Base-by-base conservation (phyloP, 129 eudicot genomes). In the Helichrysum umbraculigerum region DNA sequence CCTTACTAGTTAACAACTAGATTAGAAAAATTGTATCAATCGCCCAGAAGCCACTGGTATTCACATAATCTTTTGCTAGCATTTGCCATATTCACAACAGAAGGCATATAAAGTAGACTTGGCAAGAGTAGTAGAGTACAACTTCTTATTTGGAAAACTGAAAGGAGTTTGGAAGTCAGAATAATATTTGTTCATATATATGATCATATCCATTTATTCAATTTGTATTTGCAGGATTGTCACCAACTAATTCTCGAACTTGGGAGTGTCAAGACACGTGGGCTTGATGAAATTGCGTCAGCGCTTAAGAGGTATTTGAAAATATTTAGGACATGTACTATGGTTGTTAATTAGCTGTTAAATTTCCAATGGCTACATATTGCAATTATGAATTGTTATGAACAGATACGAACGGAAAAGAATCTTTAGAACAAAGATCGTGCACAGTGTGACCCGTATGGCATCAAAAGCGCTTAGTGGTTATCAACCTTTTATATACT, bases 161-260 rank as follows among this genome's bases (percentile, higher is more conserved):
- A 39, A 39, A 39, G 12, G 12, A 39, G 44, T 39, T 6, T 37
- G 42, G 42, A 37, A 37, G 42, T 37, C 42, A 39, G 44, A 39
- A 2, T 9, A 39, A 39, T 39, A 39, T 39, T 39, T 44, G 52
- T 10, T 12, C 17, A 44, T 12, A 12, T 42, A 44, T 14, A 12
- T 17, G 65, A 12, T 29, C 29, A 8, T 54, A 12, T 68, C 19
- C 4, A 7, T 42, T 59, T 42, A 20, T 12, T 62, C 44, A 29
- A 8, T 12, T 47, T 51, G 71, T 52, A 6, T 70, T 64, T 35
- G 73, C 41, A 83, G 84, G 87, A 83, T 75, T 71, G 79, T 79
- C 67, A 67, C 71, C 81, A 76, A 79, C 54, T 83, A 59, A 79
- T 83, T 75, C 76, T 64, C 47, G 84, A 83, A 72, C 75, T 83